Base-by-base conservation (phyloP, 352 stramenopile species). In the Aphanomyces stellatus region DNA sequence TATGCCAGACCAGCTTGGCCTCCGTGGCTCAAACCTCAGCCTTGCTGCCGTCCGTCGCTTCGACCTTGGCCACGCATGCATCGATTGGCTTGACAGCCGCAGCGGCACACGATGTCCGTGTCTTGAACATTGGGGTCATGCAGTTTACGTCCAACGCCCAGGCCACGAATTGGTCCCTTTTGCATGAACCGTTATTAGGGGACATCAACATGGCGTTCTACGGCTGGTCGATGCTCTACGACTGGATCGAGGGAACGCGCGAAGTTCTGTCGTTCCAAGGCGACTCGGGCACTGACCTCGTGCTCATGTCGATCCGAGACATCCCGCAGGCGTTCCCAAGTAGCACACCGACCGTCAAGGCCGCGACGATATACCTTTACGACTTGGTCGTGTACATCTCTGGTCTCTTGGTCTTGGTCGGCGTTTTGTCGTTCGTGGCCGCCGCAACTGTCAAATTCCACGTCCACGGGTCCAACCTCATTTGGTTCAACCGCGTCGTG, bases 251-350 rank as follows among this genome's bases (percentile, higher is more conserved):
- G 4, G 57, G 57, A 2, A 4, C 13, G 28, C 40, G 57, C 24
- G 57, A 65, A 22, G 57, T 65, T 24, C 34, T 65, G 25, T 53
- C 34, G 17, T 65, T 65, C 27, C 25, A 65, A 41, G 57, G 57
- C 30, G 57, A 65, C 19, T 3, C 17, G 4, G 7, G 6, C 1
- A 65, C 57, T 4, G n/a, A n/a, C n/a, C 4, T 51, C 1, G 25
- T 27, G 19, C 30, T 65, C 2, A 3, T 65, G 4, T 65, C 57
- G 30, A 27, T 11, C 11, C 15, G 34, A 27, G 42, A 65, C 34
- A 53, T 5, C 6, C 28, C 13, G 7, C 5, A 34, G 24, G 4
- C 41, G 10, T 55, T 51, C n/a, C 33, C 57, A 13, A 65, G 28
- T 2, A 49, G 30, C 19, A 41, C 28, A 13, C 8, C 28, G 2